A percentile compares a stretch with the other conserved stretches of the same genome.
Evolutionary conservation across 1,139 yeast species (phyloP).

Genomic region (Yamadazyma aaseri): DNA sequence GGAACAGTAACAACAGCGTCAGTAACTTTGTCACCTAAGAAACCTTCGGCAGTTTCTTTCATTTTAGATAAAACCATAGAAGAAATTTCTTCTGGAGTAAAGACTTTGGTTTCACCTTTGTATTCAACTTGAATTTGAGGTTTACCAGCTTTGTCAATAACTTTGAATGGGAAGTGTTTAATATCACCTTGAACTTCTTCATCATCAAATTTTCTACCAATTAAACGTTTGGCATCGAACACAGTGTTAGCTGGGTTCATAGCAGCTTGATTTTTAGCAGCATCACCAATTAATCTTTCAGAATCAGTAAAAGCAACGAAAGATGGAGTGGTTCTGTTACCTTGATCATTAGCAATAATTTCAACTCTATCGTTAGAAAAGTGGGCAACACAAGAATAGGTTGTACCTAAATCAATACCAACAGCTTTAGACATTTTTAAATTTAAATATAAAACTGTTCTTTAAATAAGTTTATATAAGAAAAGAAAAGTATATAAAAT

Average conservation of each 20-base stretch:
- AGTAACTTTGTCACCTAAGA: slow-evolving; percentile 89
- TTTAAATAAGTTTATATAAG: slow-evolving; percentile 2
- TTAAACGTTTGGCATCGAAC: slow-evolving; percentile 97
- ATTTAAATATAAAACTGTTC: slow-evolving; percentile 3
- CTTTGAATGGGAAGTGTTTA: slow-evolving; percentile 97
- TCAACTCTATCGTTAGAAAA: slow-evolving; percentile 80
- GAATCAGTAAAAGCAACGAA: slow-evolving; percentile 96
- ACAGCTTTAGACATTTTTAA: slow-evolving; percentile 54
- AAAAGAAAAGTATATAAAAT: slow-evolving; percentile 3
- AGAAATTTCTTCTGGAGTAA: slow-evolving; percentile 97
- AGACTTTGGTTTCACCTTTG: slow-evolving; percentile 89
- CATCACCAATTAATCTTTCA: slow-evolving; percentile 98
- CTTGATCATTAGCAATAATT: slow-evolving; percentile 98
- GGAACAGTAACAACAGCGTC: slow-evolving; percentile 96
- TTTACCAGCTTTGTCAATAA: slow-evolving; percentile 79
- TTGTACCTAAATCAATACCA: slow-evolving; percentile 99
- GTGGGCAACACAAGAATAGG: slow-evolving; percentile 98
- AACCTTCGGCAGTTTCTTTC: slow-evolving; percentile 98
- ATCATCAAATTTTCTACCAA: slow-evolving; percentile 92
- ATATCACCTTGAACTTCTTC: slow-evolving; percentile 91
- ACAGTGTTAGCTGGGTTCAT: slow-evolving; percentile 95
- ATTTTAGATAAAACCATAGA: slow-evolving; percentile 95
- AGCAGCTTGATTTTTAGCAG: slow-evolving; percentile 99
- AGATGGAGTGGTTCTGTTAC: slow-evolving; percentile 98
- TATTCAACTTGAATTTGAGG: slow-evolving; percentile 92